Base-by-base conservation (phyloP, 2,329 filamentous ascomycete genomes). In the Alternaria triticimaculans region DNA sequence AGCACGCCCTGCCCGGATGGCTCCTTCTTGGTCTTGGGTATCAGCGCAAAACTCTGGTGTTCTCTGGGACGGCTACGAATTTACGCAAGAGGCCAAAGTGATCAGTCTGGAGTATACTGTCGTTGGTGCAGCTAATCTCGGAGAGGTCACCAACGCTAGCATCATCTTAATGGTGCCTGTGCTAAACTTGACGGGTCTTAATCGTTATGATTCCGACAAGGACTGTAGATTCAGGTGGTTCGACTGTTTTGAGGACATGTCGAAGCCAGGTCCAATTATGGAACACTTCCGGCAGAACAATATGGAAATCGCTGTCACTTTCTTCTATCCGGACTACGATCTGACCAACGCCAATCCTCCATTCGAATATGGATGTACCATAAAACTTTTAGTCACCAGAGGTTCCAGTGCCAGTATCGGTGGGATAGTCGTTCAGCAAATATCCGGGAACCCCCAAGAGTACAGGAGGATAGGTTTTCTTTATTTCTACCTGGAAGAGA, bases 401-500 rank as follows among this genome's bases (percentile, higher is more conserved):
- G 0, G 1, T 14, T 2, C 3, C 18, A 0, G 11, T 11, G 4
- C 3, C 4, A 1, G 1, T 2, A 14, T 37, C 3, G 3, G 12
- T 2, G 37, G 23, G 1, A 26, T 55, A 7, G 23, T 28, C 3
- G 2, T 45, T 7, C 25, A 25, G 23, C 26, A 15, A 45, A 18
- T 6, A 2, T 6, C 23, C 15, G 4, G 14, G 6, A 28, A n/a
- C 0, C 5, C 3, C 3, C 1, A 4, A 11, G 8, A 28, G 15
- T 45, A 45, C 7, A n/a, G 6, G 14, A 55, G 53, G 11, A 28
- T 55, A 26, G 53, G 53, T 3, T 25, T 25, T 43, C 28, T 14
- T n/a, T n/a, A n/a, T n/a, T n/a, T n/a, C n/a, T n/a, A n/a, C n/a
- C n/a, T n/a, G n/a, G n/a, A n/a, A n/a, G n/a, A n/a, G n/a, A n/a